Conservation (phyloP, 306 rosid genomes). For the Pterocarpus santalinus region DNA sequence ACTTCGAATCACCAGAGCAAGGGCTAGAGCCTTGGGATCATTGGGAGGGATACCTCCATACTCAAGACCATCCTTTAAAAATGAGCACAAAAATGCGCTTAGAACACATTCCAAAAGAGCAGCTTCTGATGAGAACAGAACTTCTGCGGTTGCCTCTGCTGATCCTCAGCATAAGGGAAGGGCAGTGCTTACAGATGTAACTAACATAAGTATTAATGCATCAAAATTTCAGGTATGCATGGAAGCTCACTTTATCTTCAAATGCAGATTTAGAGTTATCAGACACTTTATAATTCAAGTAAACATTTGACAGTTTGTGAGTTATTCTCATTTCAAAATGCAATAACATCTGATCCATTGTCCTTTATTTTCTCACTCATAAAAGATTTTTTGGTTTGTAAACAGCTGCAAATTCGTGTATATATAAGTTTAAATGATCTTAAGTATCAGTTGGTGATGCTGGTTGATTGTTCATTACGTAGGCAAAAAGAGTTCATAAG, state of each 20-base stretch:
- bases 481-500: conserved; percentile 55
- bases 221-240: conserved; percentile 63
- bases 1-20: conserved; percentile 80
- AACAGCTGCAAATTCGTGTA: conserved; percentile 30
- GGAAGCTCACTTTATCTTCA: not conserved
- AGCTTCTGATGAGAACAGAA: conserved; percentile 63
- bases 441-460: conserved; percentile 47
- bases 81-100: conserved; percentile 54
- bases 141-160: conserved; percentile 46
- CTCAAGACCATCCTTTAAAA: conserved; percentile 56
- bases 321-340: not conserved
- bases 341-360: not conserved
- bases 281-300: not conserved
- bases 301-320: not conserved
- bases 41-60: conserved; percentile 49
- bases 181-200: conserved; percentile 76
- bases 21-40: conserved; percentile 66
- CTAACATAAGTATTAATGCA: conserved; percentile 53
- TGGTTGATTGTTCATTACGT: conserved; percentile 44
- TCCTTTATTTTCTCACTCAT: not conserved
- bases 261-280: conserved; percentile 15
- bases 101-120: conserved; percentile 59
- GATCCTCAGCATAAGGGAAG: conserved; percentile 69
- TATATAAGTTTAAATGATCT: not conserved
- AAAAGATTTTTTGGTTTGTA: not conserved